Evolutionary conservation across 1,284 basidiomycete genomes (phyloP), one percentile per base, ranked within the genome.

Genomic region (Trametes versicolor): DNA sequence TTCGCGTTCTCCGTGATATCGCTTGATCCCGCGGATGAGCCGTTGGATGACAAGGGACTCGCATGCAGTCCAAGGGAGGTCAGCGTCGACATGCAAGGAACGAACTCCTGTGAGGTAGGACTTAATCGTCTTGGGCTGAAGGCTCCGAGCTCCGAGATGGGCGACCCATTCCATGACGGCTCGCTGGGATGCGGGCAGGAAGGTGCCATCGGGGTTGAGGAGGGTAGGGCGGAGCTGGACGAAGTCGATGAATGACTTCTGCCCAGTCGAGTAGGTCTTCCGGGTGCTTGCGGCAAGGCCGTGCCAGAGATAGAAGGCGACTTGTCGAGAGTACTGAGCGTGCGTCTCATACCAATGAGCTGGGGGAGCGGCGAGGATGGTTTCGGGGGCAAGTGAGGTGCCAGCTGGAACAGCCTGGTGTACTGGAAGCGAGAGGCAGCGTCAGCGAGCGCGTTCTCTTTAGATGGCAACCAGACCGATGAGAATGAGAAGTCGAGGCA

Each of bases 81-180:
- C 74, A 23, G 62, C 39, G 49, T 77, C 69, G 32, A 70, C 48
- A 53, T 77, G 75, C 17, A 74, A 52, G 29, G 73, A 75, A 1
- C 62, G 57, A 47, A 77, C 54, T 21, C 61, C 53, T 1, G 69
- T 59, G 55, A 78, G 67, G 65, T 78, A 78, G 5, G 29, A 15
- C 54, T 77, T 78, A 57, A 80, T 77, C 12, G 79, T 77, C 19
- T 71, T 72, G 32, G 73, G 73, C 43, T 75, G 72, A 1, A 63
- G 37, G 8, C 36, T 23, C 12, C 61, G 61, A 0, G 48, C 19
- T 0, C 51, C 62, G 47, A 64, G 62, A 0, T 21, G 43, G 4
- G 57, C 63, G 49, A 77, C 60, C 76, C 77, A 80, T 52, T 76
- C 70, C 54, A 75, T 67, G 58, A 79, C 65, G 0, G 68, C 70